phyloP scores from a whole-genome alignment of 1,284 basidiomycete species.

The Ceratobasidium sp. region DNA sequence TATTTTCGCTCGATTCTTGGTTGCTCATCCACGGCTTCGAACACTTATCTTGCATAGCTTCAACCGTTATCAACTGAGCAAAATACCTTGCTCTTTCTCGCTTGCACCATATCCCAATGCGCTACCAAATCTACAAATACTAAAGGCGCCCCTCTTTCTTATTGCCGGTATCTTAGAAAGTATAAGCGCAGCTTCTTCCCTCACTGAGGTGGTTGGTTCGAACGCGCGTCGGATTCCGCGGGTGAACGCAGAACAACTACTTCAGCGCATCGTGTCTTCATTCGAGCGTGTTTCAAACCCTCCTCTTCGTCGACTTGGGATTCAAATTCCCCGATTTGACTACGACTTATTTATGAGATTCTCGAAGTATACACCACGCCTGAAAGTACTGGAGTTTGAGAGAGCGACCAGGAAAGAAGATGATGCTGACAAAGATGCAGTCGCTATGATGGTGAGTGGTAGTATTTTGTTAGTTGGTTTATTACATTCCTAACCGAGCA shows the following conservation, averaged over 20 bases:
- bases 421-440: neutral
- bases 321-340: neutral
- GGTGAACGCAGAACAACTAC: neutral
- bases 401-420: neutral
- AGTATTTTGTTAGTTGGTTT: neutral
- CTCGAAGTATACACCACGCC: neutral
- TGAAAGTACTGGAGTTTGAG: neutral
- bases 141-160: neutral
- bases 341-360: neutral
- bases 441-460: neutral
- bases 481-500: neutral
- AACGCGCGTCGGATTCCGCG: neutral
- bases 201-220: neutral
- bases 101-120: slow-evolving; percentile 2
- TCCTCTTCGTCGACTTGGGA: neutral
- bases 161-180: slow-evolving; percentile 17
- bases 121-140: neutral
- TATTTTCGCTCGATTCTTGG: slow-evolving; percentile 12
- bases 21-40: slow-evolving; percentile 11
- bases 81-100: slow-evolving; percentile 6
- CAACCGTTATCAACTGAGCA: neutral
- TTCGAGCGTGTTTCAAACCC: neutral
- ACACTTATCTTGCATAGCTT: neutral
- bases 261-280: neutral
- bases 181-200: neutral